phyloP scores from a whole-genome alignment of 1,139 yeast species.

The Suhomyces guaymorum region DNA sequence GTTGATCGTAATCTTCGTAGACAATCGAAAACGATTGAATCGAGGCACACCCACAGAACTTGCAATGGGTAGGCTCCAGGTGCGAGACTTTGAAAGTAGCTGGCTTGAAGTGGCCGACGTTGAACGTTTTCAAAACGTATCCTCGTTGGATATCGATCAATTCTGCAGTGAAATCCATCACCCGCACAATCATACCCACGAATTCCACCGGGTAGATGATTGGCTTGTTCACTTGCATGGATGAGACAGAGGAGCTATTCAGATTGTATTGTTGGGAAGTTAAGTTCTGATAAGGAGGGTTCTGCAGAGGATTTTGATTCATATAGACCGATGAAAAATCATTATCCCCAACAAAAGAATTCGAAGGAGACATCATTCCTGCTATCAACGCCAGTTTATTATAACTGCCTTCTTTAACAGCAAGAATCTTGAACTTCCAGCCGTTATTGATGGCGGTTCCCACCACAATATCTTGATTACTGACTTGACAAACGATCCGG shows the following conservation, averaged over 20 bases:
- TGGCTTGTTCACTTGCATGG: conserved; percentile 24
- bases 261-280: too few relatives aligned
- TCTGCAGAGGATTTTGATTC: neutral
- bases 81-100: conserved; percentile 69
- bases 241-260: neutral
- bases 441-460: conserved; percentile 65
- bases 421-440: conserved; percentile 60
- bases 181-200: conserved; percentile 69
- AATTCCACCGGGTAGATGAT: conserved; percentile 54
- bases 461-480: conserved; percentile 54
- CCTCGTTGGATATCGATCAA: conserved; percentile 80
- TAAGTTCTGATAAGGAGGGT: neutral
- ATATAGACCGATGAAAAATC: conserved; percentile 20
- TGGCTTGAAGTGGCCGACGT: conserved; percentile 63
- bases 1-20: conserved; percentile 61
- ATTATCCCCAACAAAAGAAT: conserved; percentile 17
- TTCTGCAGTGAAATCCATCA: conserved; percentile 56
- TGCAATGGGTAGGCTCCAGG: conserved; percentile 83
- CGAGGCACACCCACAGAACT: conserved; percentile 88
- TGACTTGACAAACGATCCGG: conserved; percentile 59
- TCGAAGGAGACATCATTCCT: conserved; percentile 24
- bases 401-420: conserved; percentile 48
- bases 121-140: conserved; percentile 53
- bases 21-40: conserved; percentile 69
- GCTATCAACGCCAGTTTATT: conserved; percentile 41